A percentile compares a stretch with the other conserved stretches of the same genome.
These are phyloP conservation scores for Ogataea trehaloabstinens DNA, from an alignment of 805 yeast species.

Conservation along the genomic window DNA sequence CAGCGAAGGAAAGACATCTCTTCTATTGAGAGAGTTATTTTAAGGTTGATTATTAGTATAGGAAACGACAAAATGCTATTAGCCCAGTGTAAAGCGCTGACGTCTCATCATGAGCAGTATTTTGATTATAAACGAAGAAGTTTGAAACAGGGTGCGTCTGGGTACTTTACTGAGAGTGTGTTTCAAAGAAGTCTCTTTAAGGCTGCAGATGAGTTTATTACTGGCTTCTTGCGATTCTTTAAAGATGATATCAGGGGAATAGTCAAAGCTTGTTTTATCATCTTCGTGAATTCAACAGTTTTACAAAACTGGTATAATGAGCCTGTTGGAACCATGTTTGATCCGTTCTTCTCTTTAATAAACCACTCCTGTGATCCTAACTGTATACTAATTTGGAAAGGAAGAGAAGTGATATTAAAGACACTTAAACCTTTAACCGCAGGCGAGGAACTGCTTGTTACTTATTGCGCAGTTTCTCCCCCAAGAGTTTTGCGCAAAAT, in stretches of 20 bases:
- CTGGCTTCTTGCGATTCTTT: slow-evolving; percentile 14
- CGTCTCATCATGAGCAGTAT: slow-evolving; percentile 21
- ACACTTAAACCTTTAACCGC: slow-evolving; percentile 19
- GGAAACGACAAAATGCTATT: slow-evolving; percentile 5
- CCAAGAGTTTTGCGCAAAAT: slow-evolving; percentile 31
- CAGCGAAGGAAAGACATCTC: slow-evolving; percentile 7
- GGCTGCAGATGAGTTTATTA: slow-evolving; percentile 12
- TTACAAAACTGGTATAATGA: slow-evolving; percentile 28
- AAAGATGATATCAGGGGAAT: slow-evolving; percentile 17
- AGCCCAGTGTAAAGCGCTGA: slow-evolving; percentile 17
- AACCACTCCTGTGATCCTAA: slow-evolving; percentile 44
- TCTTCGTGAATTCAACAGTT: slow-evolving; percentile 32
- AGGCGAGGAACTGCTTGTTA: slow-evolving; percentile 31
- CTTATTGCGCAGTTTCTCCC: slow-evolving; percentile 27
- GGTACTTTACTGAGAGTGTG: neutral
- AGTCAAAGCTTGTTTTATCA: slow-evolving; percentile 15
- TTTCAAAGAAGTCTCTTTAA: slow-evolving; percentile 15
- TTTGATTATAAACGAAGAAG: slow-evolving; percentile 2
- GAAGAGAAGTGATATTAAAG: slow-evolving; percentile 17
- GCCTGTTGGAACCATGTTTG: slow-evolving; percentile 35
- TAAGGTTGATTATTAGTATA: slow-evolving; percentile 10
- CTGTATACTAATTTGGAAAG: slow-evolving; percentile 23
- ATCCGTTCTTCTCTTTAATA: slow-evolving; percentile 36
- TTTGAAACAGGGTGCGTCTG: slow-evolving; percentile 4
- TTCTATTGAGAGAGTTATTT: slow-evolving; percentile 13